Evolutionary conservation across 495 filamentous ascomycete species (phyloP).

Genomic region (Aspergillus nanangensis): DNA sequence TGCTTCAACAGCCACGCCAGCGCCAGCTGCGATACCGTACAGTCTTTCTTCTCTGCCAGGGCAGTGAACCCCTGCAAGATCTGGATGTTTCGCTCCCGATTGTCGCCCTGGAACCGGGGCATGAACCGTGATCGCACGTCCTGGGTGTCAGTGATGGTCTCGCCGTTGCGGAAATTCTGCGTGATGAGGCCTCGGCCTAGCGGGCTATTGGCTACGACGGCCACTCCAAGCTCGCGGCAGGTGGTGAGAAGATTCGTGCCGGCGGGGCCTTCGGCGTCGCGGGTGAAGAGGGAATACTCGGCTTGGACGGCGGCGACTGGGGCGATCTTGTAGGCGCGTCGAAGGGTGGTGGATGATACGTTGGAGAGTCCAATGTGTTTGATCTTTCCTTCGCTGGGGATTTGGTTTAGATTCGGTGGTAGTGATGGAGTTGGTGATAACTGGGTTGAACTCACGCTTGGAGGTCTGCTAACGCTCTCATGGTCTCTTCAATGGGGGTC

Average conservation of each 20-base stretch:
- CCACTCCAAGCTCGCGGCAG: slow-evolving; percentile 42
- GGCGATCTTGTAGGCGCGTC: slow-evolving; percentile 33
- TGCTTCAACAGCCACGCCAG: slow-evolving; percentile 55
- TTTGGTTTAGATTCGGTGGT: background rate
- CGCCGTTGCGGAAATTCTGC: slow-evolving; percentile 23
- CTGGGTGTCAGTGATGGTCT: slow-evolving; percentile 12
- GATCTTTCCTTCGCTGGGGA: slow-evolving; percentile 44
- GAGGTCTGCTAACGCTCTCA: slow-evolving; percentile 2
- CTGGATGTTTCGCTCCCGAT: slow-evolving; percentile 4
- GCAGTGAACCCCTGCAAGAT: slow-evolving; percentile 5
- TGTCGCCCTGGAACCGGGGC: slow-evolving; percentile 7
- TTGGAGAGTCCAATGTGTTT: slow-evolving; percentile 38
- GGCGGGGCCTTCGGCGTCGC: slow-evolving; percentile 50
- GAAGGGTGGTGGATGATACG: slow-evolving; percentile 30
- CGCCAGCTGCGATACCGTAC: slow-evolving; percentile 42
- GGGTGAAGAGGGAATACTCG: slow-evolving; percentile 37
- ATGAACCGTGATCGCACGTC: background rate
- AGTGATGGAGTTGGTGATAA: background rate
- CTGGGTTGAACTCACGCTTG: background rate
- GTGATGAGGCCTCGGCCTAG: slow-evolving; percentile 44
- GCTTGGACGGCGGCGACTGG: slow-evolving; percentile 37
- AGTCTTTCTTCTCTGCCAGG: slow-evolving; percentile 39
- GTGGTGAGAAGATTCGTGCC: slow-evolving; percentile 46
- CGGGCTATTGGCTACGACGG: slow-evolving; percentile 41
- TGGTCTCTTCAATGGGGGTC: slow-evolving; percentile 6